Evolutionary conservation across 768 basidiomycete genomes (phyloP), one percentile per base, ranked within the genome.

Genomic region (Mycena belliarum): DNA sequence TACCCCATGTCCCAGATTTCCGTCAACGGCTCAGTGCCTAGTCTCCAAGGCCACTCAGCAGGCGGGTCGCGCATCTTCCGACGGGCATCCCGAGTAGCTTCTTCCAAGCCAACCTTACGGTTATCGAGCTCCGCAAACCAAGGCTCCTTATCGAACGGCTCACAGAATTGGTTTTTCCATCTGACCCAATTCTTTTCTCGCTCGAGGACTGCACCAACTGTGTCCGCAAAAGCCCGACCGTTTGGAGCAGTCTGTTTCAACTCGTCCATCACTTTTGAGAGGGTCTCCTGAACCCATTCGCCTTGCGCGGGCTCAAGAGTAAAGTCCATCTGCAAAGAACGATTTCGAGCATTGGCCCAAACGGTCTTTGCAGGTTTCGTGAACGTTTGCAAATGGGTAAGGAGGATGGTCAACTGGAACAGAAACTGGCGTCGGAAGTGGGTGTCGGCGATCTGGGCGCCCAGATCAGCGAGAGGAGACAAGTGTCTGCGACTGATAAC

Each of bases 351-450:
- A 1, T 82, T 79, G 10, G 77, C 71, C 84, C 88, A 89, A 28
- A 74, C 66, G 0, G 77, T 72, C 64, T 93, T 92, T 1, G 81
- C 79, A 2, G 79, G 59, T 62, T 88, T 87, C 0, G 91, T 92
- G 68, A 91, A 91, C 3, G 79, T 84, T 21, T 88, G 77, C 25
- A 95, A 79, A 68, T 92, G 88, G 48, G 85, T 79, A 40, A 93
- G 78, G n/a, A 91, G 78, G 40, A 91, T 88, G 20, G 91, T 76
- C 4, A 92, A 73, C 66, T 97, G 94, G 68, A 95, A 87, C 20
- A 96, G 79, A 72, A 95, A 86, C 73, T 96, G 95, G 16, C 93
- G 86, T n/a, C 94, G 89, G 77, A 97, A 97, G 65, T 90, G 84
- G 0, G 90, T 90, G 66, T 95, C 94, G 21, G 93, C 89, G 50